A percentile compares a stretch with the other conserved stretches of the same genome.
These are phyloP conservation scores for Calonectria ilicicola DNA, from an alignment of 2,329 filamentous ascomycete species.

Conservation along the genomic window DNA sequence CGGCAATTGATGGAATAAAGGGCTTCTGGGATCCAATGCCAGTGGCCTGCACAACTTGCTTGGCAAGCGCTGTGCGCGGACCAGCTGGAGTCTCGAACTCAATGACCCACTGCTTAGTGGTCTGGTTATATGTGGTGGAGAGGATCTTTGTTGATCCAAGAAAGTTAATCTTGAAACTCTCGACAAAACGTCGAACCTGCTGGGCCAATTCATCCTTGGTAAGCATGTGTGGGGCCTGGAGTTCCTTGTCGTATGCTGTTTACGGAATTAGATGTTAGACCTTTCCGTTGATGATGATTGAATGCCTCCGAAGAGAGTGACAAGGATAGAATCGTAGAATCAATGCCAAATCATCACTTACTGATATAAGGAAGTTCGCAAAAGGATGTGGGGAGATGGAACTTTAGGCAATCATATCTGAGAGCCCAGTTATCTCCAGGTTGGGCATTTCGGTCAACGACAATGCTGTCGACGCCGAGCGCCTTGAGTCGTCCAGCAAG, in stretches of 20 bases:
- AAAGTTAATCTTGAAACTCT: constrained; percentile 25
- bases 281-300: neutral
- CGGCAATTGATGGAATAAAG: neutral
- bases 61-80: neutral
- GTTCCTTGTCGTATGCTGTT: constrained; percentile 23
- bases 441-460: constrained; percentile 20
- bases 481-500: constrained; percentile 30
- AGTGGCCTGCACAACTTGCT: constrained; percentile 29
- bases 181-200: constrained; percentile 20
- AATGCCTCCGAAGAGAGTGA: neutral
- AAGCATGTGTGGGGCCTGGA: constrained; percentile 23
- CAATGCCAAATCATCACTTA: neutral
- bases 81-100: neutral
- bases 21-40: constrained; percentile 31
- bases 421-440: constrained; percentile 33
- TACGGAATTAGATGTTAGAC: neutral
- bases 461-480: constrained; percentile 24
- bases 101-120: constrained; percentile 9
- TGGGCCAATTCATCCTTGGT: constrained; percentile 27
- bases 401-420: constrained; percentile 29
- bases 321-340: neutral
- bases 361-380: constrained; percentile 30
- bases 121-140: constrained; percentile 15
- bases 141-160: constrained; percentile 17
- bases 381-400: constrained; percentile 31